phyloP scores from a whole-genome alignment of 2,329 filamentous ascomycete genomes.

The Trichophyton verrucosum region DNA sequence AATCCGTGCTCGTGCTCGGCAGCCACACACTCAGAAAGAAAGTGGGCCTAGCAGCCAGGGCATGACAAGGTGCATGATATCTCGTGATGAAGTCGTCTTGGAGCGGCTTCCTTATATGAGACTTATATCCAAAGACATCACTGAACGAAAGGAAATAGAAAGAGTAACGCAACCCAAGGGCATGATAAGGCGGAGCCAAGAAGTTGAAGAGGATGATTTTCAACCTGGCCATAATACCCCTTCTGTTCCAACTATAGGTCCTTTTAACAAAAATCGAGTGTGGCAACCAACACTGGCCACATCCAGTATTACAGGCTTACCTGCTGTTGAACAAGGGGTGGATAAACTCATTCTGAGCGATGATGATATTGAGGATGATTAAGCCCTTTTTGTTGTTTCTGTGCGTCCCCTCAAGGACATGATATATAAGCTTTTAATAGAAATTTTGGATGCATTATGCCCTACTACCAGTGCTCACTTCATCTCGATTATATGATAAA shows the following conservation, averaged over 20 bases:
- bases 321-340: conserved; percentile 36
- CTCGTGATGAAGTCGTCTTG: conserved; percentile 42
- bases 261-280: conserved; percentile 6
- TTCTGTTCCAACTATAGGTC: background rate
- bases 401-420: background rate
- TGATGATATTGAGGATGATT: conserved; percentile 65
- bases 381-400: background rate
- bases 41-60: background rate
- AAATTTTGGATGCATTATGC: background rate
- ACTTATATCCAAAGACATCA: conserved; percentile 40
- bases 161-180: conserved; percentile 57
- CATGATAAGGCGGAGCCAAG: conserved; percentile 36
- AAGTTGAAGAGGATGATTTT: conserved; percentile 31
- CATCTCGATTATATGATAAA: background rate
- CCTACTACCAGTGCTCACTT: background rate
- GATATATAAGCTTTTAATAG: background rate
- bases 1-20: background rate
- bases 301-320: background rate
- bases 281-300: background rate
- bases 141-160: conserved; percentile 47
- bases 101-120: conserved; percentile 80
- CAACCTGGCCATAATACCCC: background rate
- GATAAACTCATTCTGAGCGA: conserved; percentile 64
- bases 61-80: conserved; percentile 21
- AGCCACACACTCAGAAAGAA: background rate